Conservation (phyloP, 2,329 filamentous ascomycete genomes). For the Fusarium zealandicum region DNA sequence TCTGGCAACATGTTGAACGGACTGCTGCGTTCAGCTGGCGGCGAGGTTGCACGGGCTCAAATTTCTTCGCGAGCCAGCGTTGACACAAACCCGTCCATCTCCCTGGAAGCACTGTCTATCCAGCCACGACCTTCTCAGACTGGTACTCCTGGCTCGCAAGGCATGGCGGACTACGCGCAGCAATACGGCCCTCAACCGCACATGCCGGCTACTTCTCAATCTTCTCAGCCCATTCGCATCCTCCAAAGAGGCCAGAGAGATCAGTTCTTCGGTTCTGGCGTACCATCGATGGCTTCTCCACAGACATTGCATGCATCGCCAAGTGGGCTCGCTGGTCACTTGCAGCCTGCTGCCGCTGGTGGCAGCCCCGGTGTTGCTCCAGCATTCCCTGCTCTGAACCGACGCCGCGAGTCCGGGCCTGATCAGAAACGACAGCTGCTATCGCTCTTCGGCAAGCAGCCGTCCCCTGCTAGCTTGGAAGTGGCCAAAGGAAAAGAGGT, state of each 20-base stretch:
- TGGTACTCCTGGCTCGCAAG: conserved; percentile 22
- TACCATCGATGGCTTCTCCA: conserved; percentile 24
- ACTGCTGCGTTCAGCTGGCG: conserved; percentile 28
- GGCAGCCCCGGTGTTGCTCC: conserved; percentile 29
- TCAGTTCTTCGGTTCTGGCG: conserved; percentile 25
- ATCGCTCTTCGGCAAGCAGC: conserved; percentile 67
- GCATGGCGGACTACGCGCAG: conserved; percentile 22
- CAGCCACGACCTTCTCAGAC: conserved; percentile 24
- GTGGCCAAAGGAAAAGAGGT: conserved; percentile 38
- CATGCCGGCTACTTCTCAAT: conserved; percentile 13
- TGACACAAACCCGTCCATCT: conserved; percentile 24
- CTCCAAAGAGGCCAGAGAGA: conserved; percentile 47
- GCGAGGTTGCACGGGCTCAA: conserved; percentile 15
- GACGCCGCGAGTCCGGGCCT: conserved; percentile 39
- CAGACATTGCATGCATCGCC: conserved; percentile 37
- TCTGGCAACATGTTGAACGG: conserved; percentile 34
- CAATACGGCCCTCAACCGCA: conserved; percentile 25
- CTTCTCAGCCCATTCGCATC: conserved; percentile 44
- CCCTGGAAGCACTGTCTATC: conserved; percentile 35
- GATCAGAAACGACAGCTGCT: conserved; percentile 54
- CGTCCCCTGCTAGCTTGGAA: conserved; percentile 36
- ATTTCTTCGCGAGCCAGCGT: conserved; percentile 21
- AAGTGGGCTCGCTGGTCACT: conserved; percentile 28
- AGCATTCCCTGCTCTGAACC: conserved; percentile 29
- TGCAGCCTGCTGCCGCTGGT: conserved; percentile 22